Evolutionary conservation across 192 early-diverging fungal genomes (phyloP), one percentile per base, ranked within the genome.

Genomic region (Entomortierella parvispora): DNA sequence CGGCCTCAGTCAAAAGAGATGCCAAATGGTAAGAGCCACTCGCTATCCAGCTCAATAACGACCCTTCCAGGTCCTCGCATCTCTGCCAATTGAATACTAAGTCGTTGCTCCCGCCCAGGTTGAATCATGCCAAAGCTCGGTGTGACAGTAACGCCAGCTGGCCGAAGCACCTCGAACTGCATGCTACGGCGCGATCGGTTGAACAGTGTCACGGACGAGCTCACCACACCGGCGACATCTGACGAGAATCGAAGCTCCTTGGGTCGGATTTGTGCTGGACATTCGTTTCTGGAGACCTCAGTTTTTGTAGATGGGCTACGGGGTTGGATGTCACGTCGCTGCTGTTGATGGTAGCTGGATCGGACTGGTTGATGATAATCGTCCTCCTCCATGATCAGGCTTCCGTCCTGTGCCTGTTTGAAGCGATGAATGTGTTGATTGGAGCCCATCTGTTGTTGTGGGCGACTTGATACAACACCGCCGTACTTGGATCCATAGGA

Each of bases 191-290:
- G 44, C 4, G 69, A 71, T 37, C 69, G 69, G 23, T 71, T 71
- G 28, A 44, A 64, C 10, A 71, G 29, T 7, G 69, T 71, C 40
- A 71, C 69, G 52, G 22, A 51, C 29, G 69, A 57, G 14, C 58
- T 60, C 22, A 71, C 45, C 29, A 57, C 61, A 22, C 69, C 69
- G 17, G 55, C 46, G 28, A 58, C 26, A 34, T 60, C 62, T 14
- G 54, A 26, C 0, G 54, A 58, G 55, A 71, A 71, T 7, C 53
- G 31, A 5, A 71, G 31, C 20, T 71, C 69, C 31, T 63, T 64
- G 45, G 69, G 69, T 53, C 69, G 69, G 32, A 71, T 64, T 62
- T 71, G 61, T 3, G 69, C 69, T 34, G 69, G 55, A 23, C 69
- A 71, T 48, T 54, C 45, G 18, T 37, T 14, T 34, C 52, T 18